Base-by-base conservation (phyloP, 495 filamentous ascomycete species). In the Astrothelium subdiscretum region DNA sequence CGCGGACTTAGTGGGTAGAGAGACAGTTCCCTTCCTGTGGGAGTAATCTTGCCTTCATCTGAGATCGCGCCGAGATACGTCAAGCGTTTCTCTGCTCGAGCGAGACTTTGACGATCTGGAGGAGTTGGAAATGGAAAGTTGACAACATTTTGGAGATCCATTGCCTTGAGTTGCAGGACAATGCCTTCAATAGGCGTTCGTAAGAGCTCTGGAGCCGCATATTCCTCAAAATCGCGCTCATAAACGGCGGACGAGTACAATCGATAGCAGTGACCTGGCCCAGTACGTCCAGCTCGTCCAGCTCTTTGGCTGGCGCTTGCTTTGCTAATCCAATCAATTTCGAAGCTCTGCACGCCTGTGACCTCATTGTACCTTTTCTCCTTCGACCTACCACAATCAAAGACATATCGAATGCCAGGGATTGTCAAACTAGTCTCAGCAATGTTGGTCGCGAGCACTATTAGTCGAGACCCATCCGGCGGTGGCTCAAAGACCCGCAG, bases 81-180 rank as follows among this genome's bases (percentile, higher is more conserved):
- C 10, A 96, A 76, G 6, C 97, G 80, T 68, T 87, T 92, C 71
- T 97, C 94, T 22, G 95, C 91, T 68, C 88, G 92, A 52, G 82
- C 80, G 1, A 99, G 79, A 64, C 85, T 89, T 63, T 86, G 78
- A 15, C 86, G 85, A 64, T 91, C 88, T 22, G 94, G 95, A 6
- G 90, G 85, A 2, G 95, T 96, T 8, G 95, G 95, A 71, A 97
- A 99, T n/a, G 94, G 95, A 72, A 99, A 99, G 68, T 92, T 95
- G 69, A 87, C 83, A 2, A 97, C 87, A 60, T 91, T 87, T 65
- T 92, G 88, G 26, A 97, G 79, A 62, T 89, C 90, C 90, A 97
- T 96, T 65, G 87, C 85, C 77, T 97, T 97, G 68, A 99, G 87
- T 70, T 96, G 92, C 10, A 99, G 80, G 5, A 97, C 91, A 18